Base-by-base conservation (phyloP, 1,139 yeast species). In the Casaregolazyma suthepensis region DNA sequence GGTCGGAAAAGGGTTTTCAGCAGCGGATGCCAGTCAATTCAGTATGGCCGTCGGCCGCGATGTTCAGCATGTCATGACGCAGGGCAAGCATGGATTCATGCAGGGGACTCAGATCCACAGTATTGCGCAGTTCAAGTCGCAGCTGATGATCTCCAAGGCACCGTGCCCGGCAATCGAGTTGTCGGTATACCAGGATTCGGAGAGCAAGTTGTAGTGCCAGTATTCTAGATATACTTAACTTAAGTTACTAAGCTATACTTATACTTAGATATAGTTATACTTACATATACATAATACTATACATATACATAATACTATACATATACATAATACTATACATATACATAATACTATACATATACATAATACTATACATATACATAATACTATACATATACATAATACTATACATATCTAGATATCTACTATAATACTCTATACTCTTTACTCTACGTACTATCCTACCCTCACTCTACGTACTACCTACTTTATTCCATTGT, bases 151-250 rank as follows among this genome's bases (percentile, higher is more conserved):
- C 19, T 63, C 69, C 15, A 65, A 62, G 26, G 72, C 73, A 4
- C 72, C 74, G 1, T 53, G 50, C 26, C 74, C 74, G 3, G 56
- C 64, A 17, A 56, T 58, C 17, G 72, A 68, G 42, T 54, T 71
- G 42, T 45, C 62, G 5, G 51, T 58, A 5, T 71, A 61, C 52
- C 43, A 48, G 29, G 51, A 43, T 17, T 42, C 50, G 15, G 50
- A 26, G 26, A 48, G 50, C 40, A 37, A 37, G n/a, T 38, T 56
- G 56, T 45, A 15, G 19, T 3, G 10, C 9, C 31, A 5, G 10
- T 6, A 26, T 52, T 70, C 67, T 50, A n/a, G n/a, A n/a, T n/a
- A n/a, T n/a, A n/a, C n/a, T n/a, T n/a, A n/a, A n/a, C n/a, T n/a
- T n/a, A n/a, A n/a, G n/a, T n/a, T n/a, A 52, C 59, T 9, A 67